Base-by-base conservation (phyloP, 2,329 filamentous ascomycete species). In the Exophiala aquamarina region DNA sequence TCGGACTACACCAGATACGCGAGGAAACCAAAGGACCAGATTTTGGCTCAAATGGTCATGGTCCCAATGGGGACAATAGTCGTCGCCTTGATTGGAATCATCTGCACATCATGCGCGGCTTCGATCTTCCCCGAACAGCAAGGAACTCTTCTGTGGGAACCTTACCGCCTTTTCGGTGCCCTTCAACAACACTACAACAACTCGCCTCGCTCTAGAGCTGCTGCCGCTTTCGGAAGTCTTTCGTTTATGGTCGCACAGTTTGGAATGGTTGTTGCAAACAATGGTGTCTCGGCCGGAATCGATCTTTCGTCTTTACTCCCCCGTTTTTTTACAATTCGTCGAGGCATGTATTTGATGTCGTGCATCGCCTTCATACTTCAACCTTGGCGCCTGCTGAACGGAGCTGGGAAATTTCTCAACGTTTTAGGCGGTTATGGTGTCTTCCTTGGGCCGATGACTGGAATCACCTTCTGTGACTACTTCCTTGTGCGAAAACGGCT, bases 361-460 rank as follows among this genome's bases (percentile, higher is more conserved):
- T 40, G 81, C 2, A 60, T 81, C 0, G 71, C 74, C 3, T 69
- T 84, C 20, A 78, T 82, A 1, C 63, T 73, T 36, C 70, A 71
- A 46, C 81, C 81, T 1, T 85, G 82, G 82, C 83, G 83, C 65
- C 84, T 86, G 48, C 67, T 85, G 9, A 70, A 63, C 23, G 81
- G 76, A 0, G 82, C 82, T 1, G 61, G 65, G 2, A 80, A 74
- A 1, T 79, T 86, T 55, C 65, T 84, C 2, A 74, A 76, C 26
- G 87, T 87, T 63, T 83, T 88, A 76, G 73, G 76, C 33, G 82
- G 81, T 0, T 82, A 84, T 61, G 75, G 77, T 0, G 73, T 86
- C 31, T 86, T 87, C 64, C 69, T 86, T 0, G 82, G 78, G 0
- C 82, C 82, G 0, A 81, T 86, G 39, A 60, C 62, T n/a, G 73